phyloP scores from a whole-genome alignment of 164 flowering plant genomes.

The Kalanchoe fedtschenkoi region DNA sequence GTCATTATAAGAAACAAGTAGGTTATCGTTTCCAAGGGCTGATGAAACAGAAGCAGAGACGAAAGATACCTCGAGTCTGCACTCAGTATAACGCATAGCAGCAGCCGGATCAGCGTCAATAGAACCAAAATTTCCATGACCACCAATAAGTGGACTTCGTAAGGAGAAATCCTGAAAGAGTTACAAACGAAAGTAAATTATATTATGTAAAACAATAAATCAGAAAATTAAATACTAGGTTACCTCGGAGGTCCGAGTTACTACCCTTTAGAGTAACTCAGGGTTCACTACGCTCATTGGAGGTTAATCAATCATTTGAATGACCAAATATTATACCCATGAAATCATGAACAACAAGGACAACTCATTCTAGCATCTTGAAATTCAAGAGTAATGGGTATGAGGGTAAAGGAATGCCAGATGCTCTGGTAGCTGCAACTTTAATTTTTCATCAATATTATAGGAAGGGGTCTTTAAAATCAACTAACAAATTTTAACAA shows the following conservation, averaged over 20 bases:
- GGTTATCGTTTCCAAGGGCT: too few relatives aligned
- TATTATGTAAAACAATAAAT: too few relatives aligned
- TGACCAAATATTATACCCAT: too few relatives aligned
- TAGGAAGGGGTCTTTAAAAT: not conserved
- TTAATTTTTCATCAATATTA: too few relatives aligned
- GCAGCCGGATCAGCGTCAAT: conserved; percentile 98
- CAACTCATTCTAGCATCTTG: not conserved
- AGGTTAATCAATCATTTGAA: not conserved
- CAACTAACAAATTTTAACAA: not conserved
- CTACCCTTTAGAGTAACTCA: not conserved
- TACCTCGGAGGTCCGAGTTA: not conserved
- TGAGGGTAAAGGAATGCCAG: not conserved
- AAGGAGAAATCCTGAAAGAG: conserved; percentile 75
- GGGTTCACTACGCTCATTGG: not conserved
- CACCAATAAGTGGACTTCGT: conserved; percentile 72
- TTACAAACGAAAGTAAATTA: not conserved
- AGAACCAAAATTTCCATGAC: conserved; percentile 99
- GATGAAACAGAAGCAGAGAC: not conserved
- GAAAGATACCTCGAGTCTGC: conserved; percentile 73
- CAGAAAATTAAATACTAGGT: too few relatives aligned
- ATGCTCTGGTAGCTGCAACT: not conserved
- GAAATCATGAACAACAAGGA: too few relatives aligned
- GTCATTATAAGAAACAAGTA: too few relatives aligned
- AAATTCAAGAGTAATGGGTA: not conserved
- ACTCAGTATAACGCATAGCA: conserved; percentile 98